Conservation (phyloP, 805 yeast genomes). For the Sugiyamaella floridensis region DNA sequence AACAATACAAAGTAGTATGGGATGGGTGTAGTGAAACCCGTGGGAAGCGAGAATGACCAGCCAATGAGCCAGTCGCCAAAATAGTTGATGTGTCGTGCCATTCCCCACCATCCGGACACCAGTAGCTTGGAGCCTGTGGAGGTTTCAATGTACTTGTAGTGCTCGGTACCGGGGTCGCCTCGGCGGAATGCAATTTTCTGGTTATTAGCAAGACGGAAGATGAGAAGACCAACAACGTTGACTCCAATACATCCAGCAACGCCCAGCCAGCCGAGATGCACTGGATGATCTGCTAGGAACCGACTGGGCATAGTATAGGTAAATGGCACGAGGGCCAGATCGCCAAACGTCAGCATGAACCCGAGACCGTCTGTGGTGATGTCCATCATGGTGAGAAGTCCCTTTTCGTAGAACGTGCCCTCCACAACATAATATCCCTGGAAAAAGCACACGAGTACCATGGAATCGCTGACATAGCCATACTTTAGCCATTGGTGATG, state of each 20-base stretch:
- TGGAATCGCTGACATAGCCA: slow-evolving; percentile 62
- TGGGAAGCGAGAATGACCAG: slow-evolving; percentile 85
- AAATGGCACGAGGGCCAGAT: slow-evolving; percentile 86
- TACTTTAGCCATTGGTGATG: slow-evolving; percentile 67
- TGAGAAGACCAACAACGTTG: slow-evolving; percentile 61
- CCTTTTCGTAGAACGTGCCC: slow-evolving; percentile 87
- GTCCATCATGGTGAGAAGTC: slow-evolving; percentile 90
- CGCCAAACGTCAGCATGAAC: slow-evolving; percentile 93
- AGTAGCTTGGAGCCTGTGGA: slow-evolving; percentile 71
- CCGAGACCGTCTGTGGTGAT: slow-evolving; percentile 96
- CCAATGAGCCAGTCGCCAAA: slow-evolving; percentile 94
- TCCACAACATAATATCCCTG: slow-evolving; percentile 84
- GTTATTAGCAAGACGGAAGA: slow-evolving; percentile 77
- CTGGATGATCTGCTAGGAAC: slow-evolving; percentile 59
- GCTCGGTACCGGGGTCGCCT: slow-evolving; percentile 56
- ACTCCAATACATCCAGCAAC: slow-evolving; percentile 39
- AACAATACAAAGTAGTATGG: slow-evolving; percentile 84
- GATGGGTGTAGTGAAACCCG: slow-evolving; percentile 72
- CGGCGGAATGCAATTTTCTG: slow-evolving; percentile 80
- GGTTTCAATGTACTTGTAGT: slow-evolving; percentile 65
- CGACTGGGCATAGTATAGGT: slow-evolving; percentile 83
- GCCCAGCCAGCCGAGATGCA: slow-evolving; percentile 43
- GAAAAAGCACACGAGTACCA: slow-evolving; percentile 57
- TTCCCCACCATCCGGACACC: slow-evolving; percentile 94
- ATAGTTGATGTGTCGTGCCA: slow-evolving; percentile 88